A percentile compares a stretch with the other conserved stretches of the same genome.
Evolutionary conservation across 1,139 yeast genomes (phyloP).

Genomic region (Yamadazyma taylorii): DNA sequence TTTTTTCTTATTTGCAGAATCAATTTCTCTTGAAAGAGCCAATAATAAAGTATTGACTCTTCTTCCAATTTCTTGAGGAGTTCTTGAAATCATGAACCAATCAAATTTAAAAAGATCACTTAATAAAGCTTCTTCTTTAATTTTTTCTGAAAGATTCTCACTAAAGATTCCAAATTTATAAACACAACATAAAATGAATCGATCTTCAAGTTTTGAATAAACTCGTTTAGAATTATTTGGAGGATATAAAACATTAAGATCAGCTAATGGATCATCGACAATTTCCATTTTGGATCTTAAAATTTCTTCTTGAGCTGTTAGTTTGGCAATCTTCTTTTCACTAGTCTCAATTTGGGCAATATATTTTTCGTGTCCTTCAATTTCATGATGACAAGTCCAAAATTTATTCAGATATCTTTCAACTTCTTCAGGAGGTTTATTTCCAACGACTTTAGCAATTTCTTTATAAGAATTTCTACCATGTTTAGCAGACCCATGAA

Average conservation of each 20-base stretch:
- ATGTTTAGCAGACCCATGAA: constrained; percentile 76
- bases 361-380: constrained; percentile 87
- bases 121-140: constrained; percentile 70
- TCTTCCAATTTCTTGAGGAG: constrained; percentile 80
- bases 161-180: constrained; percentile 75
- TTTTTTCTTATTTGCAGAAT: constrained; percentile 40
- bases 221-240: constrained; percentile 89
- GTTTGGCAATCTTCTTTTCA: constrained; percentile 71
- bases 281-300: constrained; percentile 63
- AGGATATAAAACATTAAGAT: constrained; percentile 76
- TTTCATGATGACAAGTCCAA: constrained; percentile 69
- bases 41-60: constrained; percentile 77
- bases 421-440: constrained; percentile 71
- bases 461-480: constrained; percentile 66
- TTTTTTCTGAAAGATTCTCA: constrained; percentile 68
- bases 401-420: constrained; percentile 65
- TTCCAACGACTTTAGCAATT: constrained; percentile 67
- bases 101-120: constrained; percentile 83
- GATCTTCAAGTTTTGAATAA: constrained; percentile 83
- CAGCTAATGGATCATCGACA: constrained; percentile 70
- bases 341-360: constrained; percentile 85
- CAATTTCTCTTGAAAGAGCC: constrained; percentile 78
- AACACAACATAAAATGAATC: constrained; percentile 72
- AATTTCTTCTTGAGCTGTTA: constrained; percentile 64
- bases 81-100: constrained; percentile 85